Evolutionary conservation across 2,329 filamentous ascomycete species (phyloP).

Genomic region (Ascochyta koolunga): DNA sequence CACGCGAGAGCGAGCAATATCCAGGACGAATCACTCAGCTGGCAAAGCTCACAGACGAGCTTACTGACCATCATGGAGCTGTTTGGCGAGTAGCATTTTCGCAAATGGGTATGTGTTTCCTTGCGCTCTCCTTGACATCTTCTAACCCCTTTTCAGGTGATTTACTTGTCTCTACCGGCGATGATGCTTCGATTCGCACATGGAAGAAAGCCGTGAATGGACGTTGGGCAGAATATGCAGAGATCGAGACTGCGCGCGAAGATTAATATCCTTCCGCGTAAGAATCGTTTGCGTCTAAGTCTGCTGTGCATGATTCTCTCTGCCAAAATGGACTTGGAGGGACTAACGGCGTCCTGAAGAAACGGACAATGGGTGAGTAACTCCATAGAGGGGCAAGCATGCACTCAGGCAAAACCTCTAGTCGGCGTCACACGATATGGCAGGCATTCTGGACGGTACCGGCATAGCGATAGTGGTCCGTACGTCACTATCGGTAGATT

Average conservation of each 20-base stretch:
- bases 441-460: not conserved
- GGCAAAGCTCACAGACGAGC: slow-evolving; percentile 67
- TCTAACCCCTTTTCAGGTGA: slow-evolving; percentile 62
- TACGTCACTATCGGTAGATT: not conserved
- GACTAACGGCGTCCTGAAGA: not conserved
- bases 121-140: not conserved
- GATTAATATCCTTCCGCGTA: slow-evolving; percentile 18
- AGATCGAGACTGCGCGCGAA: slow-evolving; percentile 51
- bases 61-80: slow-evolving; percentile 71
- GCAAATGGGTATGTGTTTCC: slow-evolving; percentile 48
- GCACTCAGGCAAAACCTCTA: not conserved
- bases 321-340: no score
- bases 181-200: slow-evolving; percentile 67
- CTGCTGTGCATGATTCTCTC: not conserved
- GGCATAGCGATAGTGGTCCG: not conserved
- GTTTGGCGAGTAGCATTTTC: slow-evolving; percentile 77
- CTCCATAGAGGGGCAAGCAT: not conserved
- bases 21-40: slow-evolving; percentile 71
- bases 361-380: not conserved
- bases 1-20: slow-evolving; percentile 61
- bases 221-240: slow-evolving; percentile 56
- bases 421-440: not conserved
- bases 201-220: slow-evolving; percentile 58
- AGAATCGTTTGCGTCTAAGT: not conserved
- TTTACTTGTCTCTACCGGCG: slow-evolving; percentile 75